Base-by-base conservation (phyloP, 1,284 basidiomycete genomes). In the Moesziomyces parantarcticus region DNA sequence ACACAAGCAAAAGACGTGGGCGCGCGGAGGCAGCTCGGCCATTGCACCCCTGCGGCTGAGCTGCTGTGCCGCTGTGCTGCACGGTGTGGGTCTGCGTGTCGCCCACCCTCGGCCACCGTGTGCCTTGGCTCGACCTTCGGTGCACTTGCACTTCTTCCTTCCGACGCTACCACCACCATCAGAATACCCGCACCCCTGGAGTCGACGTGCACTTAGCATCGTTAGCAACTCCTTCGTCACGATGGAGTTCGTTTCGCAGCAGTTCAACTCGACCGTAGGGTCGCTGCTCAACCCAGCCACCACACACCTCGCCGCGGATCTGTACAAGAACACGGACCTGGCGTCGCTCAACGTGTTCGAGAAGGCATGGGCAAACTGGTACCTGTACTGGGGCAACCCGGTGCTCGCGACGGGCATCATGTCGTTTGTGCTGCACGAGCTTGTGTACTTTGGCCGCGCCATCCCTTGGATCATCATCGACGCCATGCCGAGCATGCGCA, bases 401-500 rank as follows among this genome's bases (percentile, higher is more conserved):
- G 85, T 96, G 67, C 88, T 99, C 76, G 97, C 96, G 20, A 99
- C 96, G 0, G 94, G 96, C 66, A 86, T 99, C 67, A 90, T 94
- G 89, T 93, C 92, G 78, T 98, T 99, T 85, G 70, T 97, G 39
- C 84, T 98, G 72, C 96, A 98, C 85, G 95, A 98, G 88, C 84
- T 95, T 79, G 92, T 98, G 44, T 99, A 99, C 88, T 99, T 99
- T 84, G 96, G 96, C 26, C 92, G 96, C 39, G 91, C 91, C 73
- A 86, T 99, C 23, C 97, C 96, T 0, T 97, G 94, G 93, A 91
- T 98, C 80, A 92, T 97, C 85, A 91, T 98, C 84, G 97, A 98
- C 85, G 86, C 90, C 3, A 94, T 94, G 52, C 94, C 94, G 0
- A 96, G 92, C 86, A 97, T 98, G 87, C 89, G 89, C 65, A 88